A percentile compares a stretch with the other conserved stretches of the same genome.
These are phyloP conservation scores for Baorangia bicolor DNA, from an alignment of 768 basidiomycete genomes.

Conservation along the genomic window DNA sequence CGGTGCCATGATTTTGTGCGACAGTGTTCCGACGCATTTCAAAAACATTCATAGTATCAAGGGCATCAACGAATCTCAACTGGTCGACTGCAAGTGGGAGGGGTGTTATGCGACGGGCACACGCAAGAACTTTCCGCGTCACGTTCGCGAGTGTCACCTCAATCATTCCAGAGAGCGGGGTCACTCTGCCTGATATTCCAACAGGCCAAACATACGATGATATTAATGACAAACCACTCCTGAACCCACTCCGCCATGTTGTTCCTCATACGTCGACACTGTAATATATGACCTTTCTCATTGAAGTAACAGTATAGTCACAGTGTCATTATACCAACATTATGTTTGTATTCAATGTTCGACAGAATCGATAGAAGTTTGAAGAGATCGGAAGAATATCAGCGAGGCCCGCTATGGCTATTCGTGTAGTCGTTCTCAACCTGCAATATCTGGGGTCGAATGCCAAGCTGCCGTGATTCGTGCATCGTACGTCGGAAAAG, in stretches of 20 bases:
- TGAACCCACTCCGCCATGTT: no score
- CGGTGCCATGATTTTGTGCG: background rate
- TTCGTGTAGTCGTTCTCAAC: background rate
- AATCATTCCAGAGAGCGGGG: background rate
- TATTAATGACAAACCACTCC: no score
- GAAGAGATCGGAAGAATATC: background rate
- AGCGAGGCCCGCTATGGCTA: background rate
- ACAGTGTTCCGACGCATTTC: background rate
- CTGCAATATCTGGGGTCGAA: no score
- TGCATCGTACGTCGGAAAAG: no score
- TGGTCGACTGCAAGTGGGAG: background rate
- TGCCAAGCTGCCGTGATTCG: no score
- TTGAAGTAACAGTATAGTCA: no score
- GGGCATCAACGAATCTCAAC: accelerated
- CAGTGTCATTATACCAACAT: no score
- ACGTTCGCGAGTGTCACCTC: background rate
- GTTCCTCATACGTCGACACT: no score
- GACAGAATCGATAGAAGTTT: background rate
- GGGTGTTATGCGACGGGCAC: no score
- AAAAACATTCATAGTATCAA: background rate
- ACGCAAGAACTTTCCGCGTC: constrained; percentile 6
- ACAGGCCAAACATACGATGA: no score
- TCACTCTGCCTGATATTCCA: background rate
- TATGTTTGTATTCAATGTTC: background rate
- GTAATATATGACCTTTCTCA: no score